Base-by-base conservation (phyloP, 2,329 filamentous ascomycete genomes). In the Cephalotrichum gorgonifer region DNA sequence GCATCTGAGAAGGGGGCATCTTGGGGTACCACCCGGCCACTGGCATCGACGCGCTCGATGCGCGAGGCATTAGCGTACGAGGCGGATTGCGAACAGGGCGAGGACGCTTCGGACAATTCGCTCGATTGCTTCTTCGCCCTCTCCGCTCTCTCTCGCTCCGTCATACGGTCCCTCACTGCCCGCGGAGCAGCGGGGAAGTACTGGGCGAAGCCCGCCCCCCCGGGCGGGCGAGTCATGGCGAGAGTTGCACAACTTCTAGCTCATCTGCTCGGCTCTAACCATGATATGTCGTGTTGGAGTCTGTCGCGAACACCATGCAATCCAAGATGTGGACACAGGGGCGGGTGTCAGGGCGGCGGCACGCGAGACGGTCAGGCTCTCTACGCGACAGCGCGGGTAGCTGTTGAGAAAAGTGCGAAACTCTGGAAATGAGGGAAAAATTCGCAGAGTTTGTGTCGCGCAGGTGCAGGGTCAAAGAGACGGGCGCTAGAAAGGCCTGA, bases 131-230 rank as follows among this genome's bases (percentile, higher is more conserved):
- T 67, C 56, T 69, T 70, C 52, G 66, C 66, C 64, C 70, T 79
- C 71, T 80, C 77, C 51, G 66, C 66, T 64, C 70, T 79, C 71
- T 80, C 77, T 62, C 79, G 73, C 64, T 82, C 78, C 62, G 74
- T 74, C 55, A 76, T 74, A 59, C 73, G 73, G 62, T 78, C 74
- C 64, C 72, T 72, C 50, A 75, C 73, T 51, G 79, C 81, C 59
- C 79, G 78, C 57, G 86, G 85, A 62, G 85, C 86, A 64, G 84
- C 81, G 58, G 85, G 86, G 68, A 89, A 90, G 76, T 88, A 93
- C 71, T 89, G 82, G 70, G 85, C 86, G 76, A 89, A 90, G 71
- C 83, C 83, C 73, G 85, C 83, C 67, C 74, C 73, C 54, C 78
- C 75, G 61, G 82, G 76, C 65, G 83, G 79, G 74, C 86, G 87